Percentiles rank a stretch among this genome's conserved stretches.
phyloP scores from a whole-genome alignment of 768 basidiomycete species.

The Leccinum pellstonianum region DNA sequence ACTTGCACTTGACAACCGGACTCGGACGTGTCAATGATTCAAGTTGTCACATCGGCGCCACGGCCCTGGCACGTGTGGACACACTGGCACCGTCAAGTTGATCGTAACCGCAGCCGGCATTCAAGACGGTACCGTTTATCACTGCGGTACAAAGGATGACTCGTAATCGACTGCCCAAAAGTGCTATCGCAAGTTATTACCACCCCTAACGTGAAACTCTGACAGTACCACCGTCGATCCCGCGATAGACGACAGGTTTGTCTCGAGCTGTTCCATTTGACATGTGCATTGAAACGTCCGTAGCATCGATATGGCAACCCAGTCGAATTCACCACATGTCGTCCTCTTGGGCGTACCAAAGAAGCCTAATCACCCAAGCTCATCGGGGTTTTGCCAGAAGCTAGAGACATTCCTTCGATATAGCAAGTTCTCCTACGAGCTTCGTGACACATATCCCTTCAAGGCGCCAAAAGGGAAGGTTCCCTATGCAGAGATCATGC shows the following conservation, averaged over 20 bases:
- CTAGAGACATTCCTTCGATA: slow-evolving; percentile 33
- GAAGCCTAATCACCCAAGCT: slow-evolving; percentile 19
- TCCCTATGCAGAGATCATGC: slow-evolving; percentile 32
- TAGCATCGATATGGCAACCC: slow-evolving; percentile 14
- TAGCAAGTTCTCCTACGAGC: slow-evolving; percentile 28
- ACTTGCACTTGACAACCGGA: too few species aligned
- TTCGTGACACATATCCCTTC: slow-evolving; percentile 23
- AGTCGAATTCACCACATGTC: slow-evolving; percentile 19
- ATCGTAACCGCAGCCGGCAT: too few species aligned
- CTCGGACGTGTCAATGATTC: too few species aligned
- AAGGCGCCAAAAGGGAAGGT: slow-evolving; percentile 35
- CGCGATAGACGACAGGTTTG: background rate
- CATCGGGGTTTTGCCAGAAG: slow-evolving; percentile 36
- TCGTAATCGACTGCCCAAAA: too few species aligned
- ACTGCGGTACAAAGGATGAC: too few species aligned
- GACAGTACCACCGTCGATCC: background rate
- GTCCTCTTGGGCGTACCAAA: slow-evolving; percentile 30
- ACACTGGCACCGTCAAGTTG: too few species aligned
- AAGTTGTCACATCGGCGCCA: too few species aligned
- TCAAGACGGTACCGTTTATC: too few species aligned
- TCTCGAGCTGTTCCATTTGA: background rate
- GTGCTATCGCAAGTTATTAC: too few species aligned
- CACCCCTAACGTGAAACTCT: background rate
- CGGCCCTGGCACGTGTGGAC: too few species aligned
- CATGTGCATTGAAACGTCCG: background rate